Base-by-base conservation (phyloP, 352 stramenopile genomes). In the Pythium dissotocum region DNA sequence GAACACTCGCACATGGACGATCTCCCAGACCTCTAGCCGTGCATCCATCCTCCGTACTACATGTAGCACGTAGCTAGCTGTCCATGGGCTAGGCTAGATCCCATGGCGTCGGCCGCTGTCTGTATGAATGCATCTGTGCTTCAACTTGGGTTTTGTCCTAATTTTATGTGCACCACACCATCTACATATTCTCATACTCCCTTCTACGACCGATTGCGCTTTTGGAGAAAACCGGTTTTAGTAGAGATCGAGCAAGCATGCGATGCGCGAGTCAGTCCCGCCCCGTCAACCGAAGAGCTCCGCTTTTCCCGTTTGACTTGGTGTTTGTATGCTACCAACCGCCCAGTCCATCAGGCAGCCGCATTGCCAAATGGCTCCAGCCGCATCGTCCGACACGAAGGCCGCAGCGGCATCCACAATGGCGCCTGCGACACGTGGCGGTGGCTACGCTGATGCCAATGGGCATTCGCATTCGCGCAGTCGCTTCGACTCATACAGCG, bases 1-100 rank as follows among this genome's bases (percentile, higher is more conserved):
- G 74, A 82, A 62, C 73, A 77, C 60, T 63, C 79, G 54, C 80
- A 90, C 60, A 80, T 84, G 72, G 85, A 93, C 55, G 85, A 89
- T 58, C 69, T 93, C 18, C 78, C 85, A 2, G 85, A 91, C 65
- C 72, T 93, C 21, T 82, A 70, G 67, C 2, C 48, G 33, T 60
- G 21, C 28, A 18, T 54, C 18, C 28, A 18, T 54, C 18, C 28
- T 12, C 46, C 21, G 46, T 53, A 49, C 14, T 63, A 35, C 54
- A 38, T 64, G 54, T 49, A 44, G 32, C 9, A 44, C 38, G 38
- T 14, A 12, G 10, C 10, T 14, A 6, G 8, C 8, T 40, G 35
- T 16, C 38, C 38, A 18, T 18, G 12, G 38, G 38, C 38, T 44
- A 44, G 38, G 38, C 38, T 44, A 44, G 38, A 18, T 44, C 38